Evolutionary conservation across 2,329 filamentous ascomycete genomes (phyloP).

Genomic region (Diaporthe destruens): DNA sequence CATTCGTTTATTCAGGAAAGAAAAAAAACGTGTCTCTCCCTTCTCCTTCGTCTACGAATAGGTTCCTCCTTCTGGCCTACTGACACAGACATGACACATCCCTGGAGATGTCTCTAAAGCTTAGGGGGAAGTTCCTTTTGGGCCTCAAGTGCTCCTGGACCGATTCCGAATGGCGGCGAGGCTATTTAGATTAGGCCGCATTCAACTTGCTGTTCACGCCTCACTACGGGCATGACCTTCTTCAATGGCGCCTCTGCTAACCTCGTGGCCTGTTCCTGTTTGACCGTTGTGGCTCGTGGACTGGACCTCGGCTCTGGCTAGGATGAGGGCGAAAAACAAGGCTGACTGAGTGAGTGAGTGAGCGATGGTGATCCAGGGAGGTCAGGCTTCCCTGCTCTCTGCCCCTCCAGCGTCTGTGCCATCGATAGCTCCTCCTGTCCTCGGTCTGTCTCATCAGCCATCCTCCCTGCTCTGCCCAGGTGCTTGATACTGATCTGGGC

Average conservation of each 20-base stretch:
- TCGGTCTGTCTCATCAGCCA: not conserved
- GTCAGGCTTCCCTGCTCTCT: not conserved
- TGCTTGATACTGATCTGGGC: constrained; percentile 20
- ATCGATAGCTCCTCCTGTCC: not conserved
- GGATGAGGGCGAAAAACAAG: not conserved
- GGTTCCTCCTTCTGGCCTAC: not conserved
- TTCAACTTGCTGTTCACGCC: not conserved
- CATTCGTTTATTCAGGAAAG: not conserved
- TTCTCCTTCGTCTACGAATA: not conserved
- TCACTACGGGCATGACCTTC: not conserved
- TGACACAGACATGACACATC: not conserved
- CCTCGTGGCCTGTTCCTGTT: not conserved
- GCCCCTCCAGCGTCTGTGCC: not conserved
- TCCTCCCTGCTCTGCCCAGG: not conserved
- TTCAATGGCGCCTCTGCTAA: not conserved
- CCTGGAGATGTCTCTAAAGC: too few species aligned
- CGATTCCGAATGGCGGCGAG: not conserved
- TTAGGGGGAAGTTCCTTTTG: not conserved
- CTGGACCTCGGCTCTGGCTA: constrained; percentile 8
- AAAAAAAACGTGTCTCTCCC: not conserved
- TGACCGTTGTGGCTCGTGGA: not conserved
- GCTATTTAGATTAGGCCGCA: constrained; percentile 26
- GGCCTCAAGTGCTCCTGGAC: too few species aligned
- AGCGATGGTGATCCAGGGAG: not conserved
- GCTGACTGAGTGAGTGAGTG: too few species aligned